These are phyloP conservation scores for Cystobasidiaceae sp. DNA, from an alignment of 1,284 basidiomycete genomes.

Conservation along the genomic window DNA sequence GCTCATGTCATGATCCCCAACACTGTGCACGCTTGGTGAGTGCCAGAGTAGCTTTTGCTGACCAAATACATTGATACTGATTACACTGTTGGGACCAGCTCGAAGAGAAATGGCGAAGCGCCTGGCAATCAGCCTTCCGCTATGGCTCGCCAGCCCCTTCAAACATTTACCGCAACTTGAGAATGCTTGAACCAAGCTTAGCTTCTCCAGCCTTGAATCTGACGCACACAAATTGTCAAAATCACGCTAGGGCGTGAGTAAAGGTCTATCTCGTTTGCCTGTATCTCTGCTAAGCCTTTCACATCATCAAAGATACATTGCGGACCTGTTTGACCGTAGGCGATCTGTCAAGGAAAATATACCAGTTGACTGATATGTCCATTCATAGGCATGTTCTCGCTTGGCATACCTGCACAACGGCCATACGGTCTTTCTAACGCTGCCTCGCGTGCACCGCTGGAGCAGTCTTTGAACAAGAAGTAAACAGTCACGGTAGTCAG, in stretches of 20 bases:
- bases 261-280: constrained; percentile 51
- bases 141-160: constrained; percentile 60
- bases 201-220: constrained; percentile 63
- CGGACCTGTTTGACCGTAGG: neutral
- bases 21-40: constrained; percentile 56
- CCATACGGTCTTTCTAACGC: neutral
- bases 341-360: too few relatives aligned
- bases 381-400: neutral
- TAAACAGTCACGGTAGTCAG: neutral
- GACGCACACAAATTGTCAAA: constrained; percentile 78
- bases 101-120: constrained; percentile 87
- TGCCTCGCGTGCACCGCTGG: neutral
- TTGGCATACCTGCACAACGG: neutral
- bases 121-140: constrained; percentile 76
- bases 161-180: constrained; percentile 80
- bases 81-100: constrained; percentile 55
- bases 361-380: too few relatives aligned
- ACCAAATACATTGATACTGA: neutral
- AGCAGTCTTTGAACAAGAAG: neutral
- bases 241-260: constrained; percentile 64
- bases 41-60: neutral
- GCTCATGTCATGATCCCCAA: constrained; percentile 72
- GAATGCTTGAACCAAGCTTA: constrained; percentile 66
- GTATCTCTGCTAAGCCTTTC: neutral
- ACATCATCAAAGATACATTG: neutral